A percentile compares a stretch with the other conserved stretches of the same genome.
Evolutionary conservation across 148 eudicot species (phyloP).

Genomic region (Heliosperma pusillum): DNA sequence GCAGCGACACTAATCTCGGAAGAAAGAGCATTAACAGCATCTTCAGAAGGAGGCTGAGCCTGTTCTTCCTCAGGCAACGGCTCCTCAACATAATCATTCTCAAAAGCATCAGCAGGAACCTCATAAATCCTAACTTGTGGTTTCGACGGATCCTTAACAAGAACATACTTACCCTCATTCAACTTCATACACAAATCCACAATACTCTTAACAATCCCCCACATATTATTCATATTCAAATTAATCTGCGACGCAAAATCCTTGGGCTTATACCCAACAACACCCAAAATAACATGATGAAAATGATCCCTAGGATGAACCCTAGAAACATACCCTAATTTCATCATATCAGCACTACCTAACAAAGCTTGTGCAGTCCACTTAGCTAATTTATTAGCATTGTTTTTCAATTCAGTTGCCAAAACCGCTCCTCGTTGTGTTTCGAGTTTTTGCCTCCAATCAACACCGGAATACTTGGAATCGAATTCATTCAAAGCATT

Average conservation of each 20-base stretch:
- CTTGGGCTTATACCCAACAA: conserved; percentile 89
- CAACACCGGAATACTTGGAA: conserved; percentile 80
- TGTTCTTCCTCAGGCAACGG: conserved; percentile 93
- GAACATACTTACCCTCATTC: conserved; percentile 88
- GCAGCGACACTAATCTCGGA: conserved; percentile 49
- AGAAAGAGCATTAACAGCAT: conserved; percentile 37
- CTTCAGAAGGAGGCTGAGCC: conserved; percentile 83
- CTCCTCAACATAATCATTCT: conserved; percentile 94
- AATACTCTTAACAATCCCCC: conserved; percentile 95
- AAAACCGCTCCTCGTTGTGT: conserved; percentile 95
- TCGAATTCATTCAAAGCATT: conserved; percentile 95
- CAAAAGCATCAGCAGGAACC: conserved; percentile 93
- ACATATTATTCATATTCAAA: conserved; percentile 77
- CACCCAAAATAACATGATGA: conserved; percentile 82
- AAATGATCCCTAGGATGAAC: conserved; percentile 96
- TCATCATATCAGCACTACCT: conserved; percentile 94
- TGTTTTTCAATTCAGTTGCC: conserved; percentile 96
- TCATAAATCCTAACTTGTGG: conserved; percentile 96
- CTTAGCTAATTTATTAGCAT: conserved; percentile 84
- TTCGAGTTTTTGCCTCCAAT: conserved; percentile 93
- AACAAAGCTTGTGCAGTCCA: conserved; percentile 92
- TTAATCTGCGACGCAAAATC: conserved; percentile 91
- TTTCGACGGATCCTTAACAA: conserved; percentile 87
- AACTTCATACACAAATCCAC: conserved; percentile 97
- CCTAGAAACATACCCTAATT: conserved; percentile 88